Percentiles rank a stretch among this genome's conserved stretches.
These are phyloP conservation scores for Aspergillus cejpii DNA, from an alignment of 2,329 filamentous ascomycete genomes.

Conservation along the genomic window DNA sequence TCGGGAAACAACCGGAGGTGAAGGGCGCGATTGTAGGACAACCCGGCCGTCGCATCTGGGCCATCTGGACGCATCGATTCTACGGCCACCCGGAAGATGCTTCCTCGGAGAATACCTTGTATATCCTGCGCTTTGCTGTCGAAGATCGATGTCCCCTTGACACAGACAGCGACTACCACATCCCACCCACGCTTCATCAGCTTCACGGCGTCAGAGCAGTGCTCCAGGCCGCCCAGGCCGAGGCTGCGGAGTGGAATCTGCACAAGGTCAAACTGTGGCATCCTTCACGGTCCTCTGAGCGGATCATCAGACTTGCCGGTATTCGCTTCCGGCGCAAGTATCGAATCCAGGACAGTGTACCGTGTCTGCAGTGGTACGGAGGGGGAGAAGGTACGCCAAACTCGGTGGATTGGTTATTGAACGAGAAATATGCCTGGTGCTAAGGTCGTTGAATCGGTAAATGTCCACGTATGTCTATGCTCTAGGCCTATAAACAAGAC, in stretches of 20 bases:
- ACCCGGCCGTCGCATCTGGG: constrained; percentile 18
- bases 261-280: constrained; percentile 18
- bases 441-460: too few relatives aligned
- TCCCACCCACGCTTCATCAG: constrained; percentile 1
- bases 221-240: constrained; percentile 15
- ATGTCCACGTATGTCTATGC: too few relatives aligned
- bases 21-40: constrained; percentile 20
- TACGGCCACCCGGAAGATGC: constrained; percentile 10
- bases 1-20: constrained; percentile 8
- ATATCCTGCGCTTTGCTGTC: constrained; percentile 3
- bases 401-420: constrained; percentile 25
- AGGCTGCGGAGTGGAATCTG: constrained; percentile 20
- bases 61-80: constrained; percentile 21
- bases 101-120: neutral
- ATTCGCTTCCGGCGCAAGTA: constrained; percentile 1
- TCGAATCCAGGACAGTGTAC: constrained; percentile 11
- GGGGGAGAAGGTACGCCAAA: constrained; percentile 7
- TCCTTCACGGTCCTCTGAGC: constrained; percentile 10
- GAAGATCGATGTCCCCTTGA: neutral
- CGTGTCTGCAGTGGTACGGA: constrained; percentile 18
- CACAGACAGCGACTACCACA: neutral
- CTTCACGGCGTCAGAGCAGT: constrained; percentile 13
- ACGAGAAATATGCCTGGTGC: constrained; percentile 30
- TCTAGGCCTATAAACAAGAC: neutral
- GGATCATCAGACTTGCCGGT: neutral